Conservation (phyloP, 2,329 filamentous ascomycete genomes). For the Alternaria incomplexa region DNA sequence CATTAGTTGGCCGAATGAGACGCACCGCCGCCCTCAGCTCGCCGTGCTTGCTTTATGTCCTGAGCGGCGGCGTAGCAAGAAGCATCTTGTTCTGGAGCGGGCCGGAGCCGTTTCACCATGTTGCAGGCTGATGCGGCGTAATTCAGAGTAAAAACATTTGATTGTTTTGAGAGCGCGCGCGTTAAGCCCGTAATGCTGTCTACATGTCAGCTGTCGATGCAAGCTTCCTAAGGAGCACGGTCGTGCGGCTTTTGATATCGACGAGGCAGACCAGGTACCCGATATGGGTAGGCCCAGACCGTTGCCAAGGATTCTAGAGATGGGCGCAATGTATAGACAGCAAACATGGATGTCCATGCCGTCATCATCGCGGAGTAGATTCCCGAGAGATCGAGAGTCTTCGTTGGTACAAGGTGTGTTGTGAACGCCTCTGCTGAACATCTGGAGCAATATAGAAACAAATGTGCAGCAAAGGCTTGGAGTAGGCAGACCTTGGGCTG, state of each 20-base stretch:
- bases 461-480: not conserved
- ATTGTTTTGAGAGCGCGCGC: not conserved
- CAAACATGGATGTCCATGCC: constrained; percentile 15
- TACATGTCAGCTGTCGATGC: constrained; percentile 7
- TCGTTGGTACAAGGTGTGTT: not conserved
- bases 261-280: constrained; percentile 4
- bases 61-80: not conserved
- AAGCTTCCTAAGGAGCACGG: constrained; percentile 4
- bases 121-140: not conserved
- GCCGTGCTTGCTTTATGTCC: not conserved
- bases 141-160: not conserved
- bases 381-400: not conserved
- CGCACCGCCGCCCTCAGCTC: not conserved
- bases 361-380: constrained; percentile 16
- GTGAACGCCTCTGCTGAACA: not conserved
- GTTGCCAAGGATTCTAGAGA: constrained; percentile 33
- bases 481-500: not conserved
- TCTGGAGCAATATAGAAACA: not conserved
- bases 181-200: not conserved
- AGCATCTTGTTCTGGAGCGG: not conserved
- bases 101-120: not conserved
- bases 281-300: constrained; percentile 23
- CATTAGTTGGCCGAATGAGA: not conserved
- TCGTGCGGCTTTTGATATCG: constrained; percentile 1
- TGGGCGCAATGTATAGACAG: constrained; percentile 7